Percentiles rank a stretch among this genome's conserved stretches.
phyloP scores from a whole-genome alignment of 2,329 filamentous ascomycete genomes.

The Neonectria ditissima region DNA sequence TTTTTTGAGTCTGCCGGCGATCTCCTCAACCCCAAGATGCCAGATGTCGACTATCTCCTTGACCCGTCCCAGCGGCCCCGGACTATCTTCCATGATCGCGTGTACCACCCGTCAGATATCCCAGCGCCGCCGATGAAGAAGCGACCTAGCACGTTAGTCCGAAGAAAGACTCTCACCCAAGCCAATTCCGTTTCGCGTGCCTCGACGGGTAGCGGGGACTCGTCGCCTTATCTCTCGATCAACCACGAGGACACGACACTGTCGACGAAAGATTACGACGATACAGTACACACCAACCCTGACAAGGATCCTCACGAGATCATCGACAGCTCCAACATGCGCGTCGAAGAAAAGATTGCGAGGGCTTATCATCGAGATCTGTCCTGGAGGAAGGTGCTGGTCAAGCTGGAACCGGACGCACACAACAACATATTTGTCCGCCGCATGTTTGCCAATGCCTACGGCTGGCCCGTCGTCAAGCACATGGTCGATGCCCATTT shows the following conservation, averaged over 20 bases:
- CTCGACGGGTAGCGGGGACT: conserved; percentile 45
- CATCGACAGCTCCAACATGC: conserved; percentile 76
- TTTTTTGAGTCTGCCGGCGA: conserved; percentile 97
- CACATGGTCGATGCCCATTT: conserved; percentile 97
- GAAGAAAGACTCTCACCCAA: conserved; percentile 47
- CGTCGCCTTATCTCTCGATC: conserved; percentile 51
- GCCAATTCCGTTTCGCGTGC: conserved; percentile 39
- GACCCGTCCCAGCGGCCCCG: conserved; percentile 84
- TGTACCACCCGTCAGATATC: conserved; percentile 95
- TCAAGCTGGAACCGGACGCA: conserved; percentile 94
- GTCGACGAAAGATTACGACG: conserved; percentile 65
- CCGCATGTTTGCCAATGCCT: conserved; percentile 96
- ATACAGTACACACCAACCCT: conserved; percentile 60
- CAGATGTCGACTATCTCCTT: conserved; percentile 82
- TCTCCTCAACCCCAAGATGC: conserved; percentile 88
- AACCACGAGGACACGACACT: conserved; percentile 57
- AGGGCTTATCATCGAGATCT: conserved; percentile 92
- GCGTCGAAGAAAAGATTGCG: conserved; percentile 97
- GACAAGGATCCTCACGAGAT: conserved; percentile 54
- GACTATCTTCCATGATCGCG: conserved; percentile 95
- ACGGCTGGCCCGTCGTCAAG: conserved; percentile 96
- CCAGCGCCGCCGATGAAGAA: conserved; percentile 80
- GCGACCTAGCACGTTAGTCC: conserved; percentile 54
- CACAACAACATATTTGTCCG: conserved; percentile 99
- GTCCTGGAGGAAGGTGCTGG: conserved; percentile 96